Evolutionary conservation across 306 rosid species (phyloP), one percentile per base, ranked within the genome.

Genomic region (Lathyrus oleraceus): DNA sequence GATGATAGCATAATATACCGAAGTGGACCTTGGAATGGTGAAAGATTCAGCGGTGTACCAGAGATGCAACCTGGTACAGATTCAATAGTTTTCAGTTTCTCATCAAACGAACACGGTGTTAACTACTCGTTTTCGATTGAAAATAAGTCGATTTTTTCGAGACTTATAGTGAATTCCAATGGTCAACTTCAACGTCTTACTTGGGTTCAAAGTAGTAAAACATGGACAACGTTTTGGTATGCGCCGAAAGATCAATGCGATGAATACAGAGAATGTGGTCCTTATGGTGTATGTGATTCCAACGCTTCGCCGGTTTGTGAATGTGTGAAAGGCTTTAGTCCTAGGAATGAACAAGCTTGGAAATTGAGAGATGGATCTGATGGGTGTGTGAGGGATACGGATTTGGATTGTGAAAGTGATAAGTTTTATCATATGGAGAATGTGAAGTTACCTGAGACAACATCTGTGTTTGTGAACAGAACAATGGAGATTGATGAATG

Each of bases 21-120:
- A 52, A 88, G 93, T 51, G 97, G 97, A 7, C 89, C 93, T 3
- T 91, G 97, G 97, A 91, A 91, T 27, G 96, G 97, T 1, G 30
- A 57, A 8, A 72, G 92, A 32, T 88, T 88, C 70, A 85, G 93
- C 3, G 96, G 97, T 6, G 87, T 88, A 2, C 95, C 95, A 0
- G 92, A 86, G 61, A 91, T 91, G 95, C 15, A 57, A 17, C 79
- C 77, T 0, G 7, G 67, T 19, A 53, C 60, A 1, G 38, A 70
- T 44, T 82, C 84, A 1, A 61, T 91, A 0, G 12, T 12, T 0
- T 88, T 86, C 52, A 25, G 8, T 2, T 83, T 91, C 10, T 42
- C 78, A 0, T 13, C 27, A 0, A 78, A 80, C 4, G n/a, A 58
- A 1, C 86, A 83, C 1, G 64, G 81, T 10, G 85, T 83, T 1